Conservation (phyloP, 176 grass and related monocot genomes). For the Urochloa ruziziensis region DNA sequence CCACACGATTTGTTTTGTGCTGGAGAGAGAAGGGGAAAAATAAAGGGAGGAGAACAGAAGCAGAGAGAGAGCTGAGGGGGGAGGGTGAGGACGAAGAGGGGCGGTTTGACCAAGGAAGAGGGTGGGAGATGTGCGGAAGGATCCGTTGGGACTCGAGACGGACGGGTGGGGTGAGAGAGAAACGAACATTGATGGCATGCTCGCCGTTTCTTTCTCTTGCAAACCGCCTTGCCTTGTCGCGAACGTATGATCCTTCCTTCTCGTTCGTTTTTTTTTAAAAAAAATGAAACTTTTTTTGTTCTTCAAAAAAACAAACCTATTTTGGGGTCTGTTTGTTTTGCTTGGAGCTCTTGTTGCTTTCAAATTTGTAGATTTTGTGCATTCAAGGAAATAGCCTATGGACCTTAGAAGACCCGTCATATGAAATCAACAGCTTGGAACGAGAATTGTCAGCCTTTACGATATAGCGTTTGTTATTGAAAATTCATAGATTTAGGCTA, state of each 20-base stretch:
- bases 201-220: conserved; percentile 16
- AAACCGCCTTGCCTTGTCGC: not conserved
- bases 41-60: not conserved
- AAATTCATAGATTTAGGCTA: too few species aligned
- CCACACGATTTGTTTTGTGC: conserved; percentile 19
- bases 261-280: not conserved
- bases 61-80: not conserved
- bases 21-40: conserved; percentile 13
- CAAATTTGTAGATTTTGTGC: not conserved
- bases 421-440: too few species aligned
- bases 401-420: not conserved
- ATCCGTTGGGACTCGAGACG: conserved; percentile 54
- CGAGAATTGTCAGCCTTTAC: too few species aligned
- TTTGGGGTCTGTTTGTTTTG: not conserved
- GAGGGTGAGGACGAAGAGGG: not conserved
- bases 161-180: not conserved
- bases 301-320: too few species aligned
- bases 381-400: not conserved
- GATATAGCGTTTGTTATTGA: too few species aligned
- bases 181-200: conserved; percentile 27
- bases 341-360: not conserved
- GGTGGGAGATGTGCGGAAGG: conserved; percentile 44
- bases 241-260: not conserved
- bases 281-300: not conserved
- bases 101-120: conserved; percentile 64